These are phyloP conservation scores for Colletotrichum lupini DNA, from an alignment of 2,329 filamentous ascomycete species.

Conservation along the genomic window DNA sequence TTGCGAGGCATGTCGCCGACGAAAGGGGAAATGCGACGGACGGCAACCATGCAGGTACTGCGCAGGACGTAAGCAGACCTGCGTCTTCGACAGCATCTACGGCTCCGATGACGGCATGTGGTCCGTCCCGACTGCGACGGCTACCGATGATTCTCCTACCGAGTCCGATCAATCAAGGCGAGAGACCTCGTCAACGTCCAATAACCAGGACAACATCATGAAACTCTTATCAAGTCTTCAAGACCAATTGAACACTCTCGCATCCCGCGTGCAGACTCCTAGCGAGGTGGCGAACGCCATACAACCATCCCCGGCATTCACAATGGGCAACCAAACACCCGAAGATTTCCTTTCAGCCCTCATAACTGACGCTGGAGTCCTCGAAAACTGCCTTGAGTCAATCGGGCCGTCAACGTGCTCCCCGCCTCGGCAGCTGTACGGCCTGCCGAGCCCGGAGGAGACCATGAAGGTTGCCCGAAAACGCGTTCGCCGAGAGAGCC, in stretches of 20 bases:
- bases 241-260: neutral
- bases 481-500: neutral
- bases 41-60: constrained; percentile 38
- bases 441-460: neutral
- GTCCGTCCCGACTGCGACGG: neutral
- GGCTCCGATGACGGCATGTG: constrained; percentile 2
- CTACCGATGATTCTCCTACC: neutral
- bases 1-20: constrained; percentile 39
- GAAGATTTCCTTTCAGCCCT: neutral
- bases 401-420: neutral
- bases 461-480: neutral
- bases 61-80: constrained; percentile 29
- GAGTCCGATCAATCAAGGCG: neutral
- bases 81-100: constrained; percentile 29
- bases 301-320: neutral
- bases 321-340: neutral
- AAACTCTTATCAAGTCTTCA: neutral
- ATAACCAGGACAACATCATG: neutral
- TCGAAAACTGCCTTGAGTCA: neutral
- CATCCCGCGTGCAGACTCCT: neutral
- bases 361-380: neutral
- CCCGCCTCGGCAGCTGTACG: neutral
- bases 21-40: constrained; percentile 41
- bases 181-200: neutral
- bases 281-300: neutral